Evolutionary conservation across 2,329 filamentous ascomycete species (phyloP).

Genomic region (Cladophialophora psammophila): DNA sequence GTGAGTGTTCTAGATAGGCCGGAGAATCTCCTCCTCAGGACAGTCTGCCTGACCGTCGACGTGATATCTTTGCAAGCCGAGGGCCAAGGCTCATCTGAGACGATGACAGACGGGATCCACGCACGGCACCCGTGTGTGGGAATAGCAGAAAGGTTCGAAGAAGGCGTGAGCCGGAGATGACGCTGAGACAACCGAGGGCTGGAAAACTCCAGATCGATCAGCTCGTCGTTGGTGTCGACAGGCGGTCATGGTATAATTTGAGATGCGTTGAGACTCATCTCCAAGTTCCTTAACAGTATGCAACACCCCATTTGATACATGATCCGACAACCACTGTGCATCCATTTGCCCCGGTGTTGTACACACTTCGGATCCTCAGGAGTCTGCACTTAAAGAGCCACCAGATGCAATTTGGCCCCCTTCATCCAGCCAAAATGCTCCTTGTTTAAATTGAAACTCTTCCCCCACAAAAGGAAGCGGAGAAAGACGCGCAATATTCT

Average conservation of each 20-base stretch:
- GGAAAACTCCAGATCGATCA: conserved; percentile 6
- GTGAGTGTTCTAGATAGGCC: conserved; percentile 4
- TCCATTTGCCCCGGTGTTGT: not conserved
- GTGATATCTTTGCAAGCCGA: not conserved
- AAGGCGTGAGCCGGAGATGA: conserved; percentile 32
- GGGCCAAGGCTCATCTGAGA: not conserved
- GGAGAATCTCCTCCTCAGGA: not conserved
- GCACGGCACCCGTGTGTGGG: conserved; percentile 17
- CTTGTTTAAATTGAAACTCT: not conserved
- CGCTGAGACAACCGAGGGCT: conserved; percentile 31
- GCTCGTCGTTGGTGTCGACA: not conserved
- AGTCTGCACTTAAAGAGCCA: not conserved
- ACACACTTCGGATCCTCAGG: too few species aligned
- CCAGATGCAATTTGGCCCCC: conserved; percentile 11
- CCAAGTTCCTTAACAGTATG: not conserved
- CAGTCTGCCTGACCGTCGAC: not conserved
- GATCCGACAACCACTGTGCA: not conserved
- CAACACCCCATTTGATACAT: not conserved
- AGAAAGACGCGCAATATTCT: not conserved
- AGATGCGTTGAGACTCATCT: not conserved
- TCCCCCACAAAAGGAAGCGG: not conserved
- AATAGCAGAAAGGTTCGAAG: conserved; percentile 13
- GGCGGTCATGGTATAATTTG: not conserved
- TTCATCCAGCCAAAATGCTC: not conserved
- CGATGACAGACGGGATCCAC: not conserved